Evolutionary conservation across 192 early-diverging fungal species (phyloP).

Genomic region (Coemansia furcata): DNA sequence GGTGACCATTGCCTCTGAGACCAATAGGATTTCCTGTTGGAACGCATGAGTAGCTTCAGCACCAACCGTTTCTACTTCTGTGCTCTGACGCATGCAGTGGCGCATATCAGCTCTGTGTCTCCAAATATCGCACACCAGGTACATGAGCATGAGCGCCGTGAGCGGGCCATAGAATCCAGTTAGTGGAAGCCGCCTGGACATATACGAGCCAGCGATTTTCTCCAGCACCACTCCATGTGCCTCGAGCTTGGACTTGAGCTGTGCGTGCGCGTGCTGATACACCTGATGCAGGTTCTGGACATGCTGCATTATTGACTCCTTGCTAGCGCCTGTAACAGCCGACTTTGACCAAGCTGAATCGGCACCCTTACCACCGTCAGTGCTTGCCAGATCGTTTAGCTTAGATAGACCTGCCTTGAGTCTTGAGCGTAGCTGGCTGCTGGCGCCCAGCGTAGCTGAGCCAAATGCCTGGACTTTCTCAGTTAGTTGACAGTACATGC

Average conservation of each 20-base stretch:
- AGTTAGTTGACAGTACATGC: constrained; percentile 1
- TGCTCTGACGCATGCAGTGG: not conserved
- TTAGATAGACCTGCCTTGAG: constrained; percentile 18
- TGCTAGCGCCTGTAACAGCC: constrained; percentile 26
- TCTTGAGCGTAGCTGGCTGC: constrained; percentile 31
- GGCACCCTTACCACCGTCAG: constrained; percentile 8
- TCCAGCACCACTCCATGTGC: constrained; percentile 24
- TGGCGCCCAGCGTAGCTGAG: constrained; percentile 18
- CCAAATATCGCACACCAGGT: constrained; percentile 12
- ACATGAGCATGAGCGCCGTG: constrained; percentile 17
- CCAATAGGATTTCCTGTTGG: constrained; percentile 9
- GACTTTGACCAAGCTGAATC: constrained; percentile 41
- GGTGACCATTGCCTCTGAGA: constrained; percentile 11
- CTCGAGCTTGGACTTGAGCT: constrained; percentile 27
- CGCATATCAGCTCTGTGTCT: constrained; percentile 15
- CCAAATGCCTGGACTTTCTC: constrained; percentile 2
- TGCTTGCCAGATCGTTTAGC: constrained; percentile 25
- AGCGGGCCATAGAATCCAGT: constrained; percentile 30
- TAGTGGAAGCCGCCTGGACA: constrained; percentile 21
- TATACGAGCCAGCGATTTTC: constrained; percentile 15
- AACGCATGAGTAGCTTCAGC: not conserved
- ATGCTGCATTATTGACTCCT: constrained; percentile 23
- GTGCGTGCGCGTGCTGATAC: constrained; percentile 28
- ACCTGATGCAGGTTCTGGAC: constrained; percentile 29
- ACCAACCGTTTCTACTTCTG: not conserved